These are phyloP conservation scores for Leccinum imitatum DNA, from an alignment of 768 basidiomycete species.

Conservation along the genomic window DNA sequence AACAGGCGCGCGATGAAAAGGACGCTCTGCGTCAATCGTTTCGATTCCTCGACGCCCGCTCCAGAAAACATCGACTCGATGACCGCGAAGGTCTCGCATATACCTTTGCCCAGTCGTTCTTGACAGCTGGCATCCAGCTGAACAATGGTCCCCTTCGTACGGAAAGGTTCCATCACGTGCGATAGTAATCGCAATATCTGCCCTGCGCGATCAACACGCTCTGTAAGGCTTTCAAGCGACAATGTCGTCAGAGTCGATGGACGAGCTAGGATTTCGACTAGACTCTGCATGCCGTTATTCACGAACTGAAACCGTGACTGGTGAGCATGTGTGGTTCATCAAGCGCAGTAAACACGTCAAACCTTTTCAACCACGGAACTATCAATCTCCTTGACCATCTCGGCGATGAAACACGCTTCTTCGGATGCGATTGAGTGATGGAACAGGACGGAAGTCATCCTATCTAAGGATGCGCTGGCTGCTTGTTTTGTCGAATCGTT, in stretches of 20 bases:
- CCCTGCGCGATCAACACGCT: constrained; percentile 53
- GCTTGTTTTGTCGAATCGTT: constrained; percentile 49
- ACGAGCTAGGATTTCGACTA: constrained; percentile 53
- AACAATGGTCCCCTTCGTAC: constrained; percentile 48
- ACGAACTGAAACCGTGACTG: constrained; percentile 51
- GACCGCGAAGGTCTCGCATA: constrained; percentile 41
- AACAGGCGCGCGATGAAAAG: constrained; percentile 64
- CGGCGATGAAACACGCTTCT: constrained; percentile 81
- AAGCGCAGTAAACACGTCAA: not conserved
- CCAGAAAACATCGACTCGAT: constrained; percentile 38
- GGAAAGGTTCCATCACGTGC: constrained; percentile 65
- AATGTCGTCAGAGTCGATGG: constrained; percentile 19
- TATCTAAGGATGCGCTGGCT: constrained; percentile 65
- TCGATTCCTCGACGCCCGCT: constrained; percentile 21
- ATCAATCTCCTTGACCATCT: constrained; percentile 73
- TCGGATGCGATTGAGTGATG: constrained; percentile 73
- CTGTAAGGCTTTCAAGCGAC: constrained; percentile 31
- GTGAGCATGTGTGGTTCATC: not conserved
- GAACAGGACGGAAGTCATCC: constrained; percentile 64
- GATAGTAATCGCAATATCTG: constrained; percentile 70
- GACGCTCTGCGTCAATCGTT: constrained; percentile 40
- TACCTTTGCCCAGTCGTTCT: constrained; percentile 51
- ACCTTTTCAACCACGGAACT: constrained; percentile 69
- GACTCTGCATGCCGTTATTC: constrained; percentile 68
- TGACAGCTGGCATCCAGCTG: constrained; percentile 48